phyloP scores from a whole-genome alignment of 768 basidiomycete species.

The Rhizopogon rudus region DNA sequence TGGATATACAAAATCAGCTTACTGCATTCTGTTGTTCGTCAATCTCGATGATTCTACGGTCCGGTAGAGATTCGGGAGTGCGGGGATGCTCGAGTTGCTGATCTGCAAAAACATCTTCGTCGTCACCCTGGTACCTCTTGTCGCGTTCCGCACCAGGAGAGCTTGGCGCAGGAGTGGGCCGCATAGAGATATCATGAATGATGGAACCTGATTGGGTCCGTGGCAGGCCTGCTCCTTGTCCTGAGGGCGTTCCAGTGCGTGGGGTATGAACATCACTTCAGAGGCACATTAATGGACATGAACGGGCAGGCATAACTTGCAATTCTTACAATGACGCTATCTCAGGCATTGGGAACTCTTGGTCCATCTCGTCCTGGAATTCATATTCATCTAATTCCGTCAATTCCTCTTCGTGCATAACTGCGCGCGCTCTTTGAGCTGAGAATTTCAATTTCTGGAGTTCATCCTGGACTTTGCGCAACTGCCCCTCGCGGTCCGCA shows the following conservation, averaged over 20 bases:
- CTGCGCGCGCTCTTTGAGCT: not conserved
- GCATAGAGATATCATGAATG: constrained; percentile 42
- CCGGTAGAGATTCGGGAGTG: constrained; percentile 3
- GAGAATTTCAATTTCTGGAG: not conserved
- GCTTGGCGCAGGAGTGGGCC: constrained; percentile 47
- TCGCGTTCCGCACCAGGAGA: constrained; percentile 16
- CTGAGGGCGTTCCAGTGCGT: not conserved
- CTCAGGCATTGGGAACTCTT: not conserved
- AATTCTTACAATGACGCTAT: not conserved
- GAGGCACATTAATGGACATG: not conserved
- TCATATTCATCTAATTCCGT: constrained; percentile 8
- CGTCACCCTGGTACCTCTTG: not conserved
- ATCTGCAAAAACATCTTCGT: constrained; percentile 5
- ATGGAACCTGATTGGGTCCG: constrained; percentile 45
- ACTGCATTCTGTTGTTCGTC: not conserved
- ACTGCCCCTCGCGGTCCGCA: constrained; percentile 15
- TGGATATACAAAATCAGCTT: not conserved
- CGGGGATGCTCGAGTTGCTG: not conserved
- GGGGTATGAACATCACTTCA: not conserved
- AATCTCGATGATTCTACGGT: not conserved
- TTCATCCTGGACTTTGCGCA: constrained; percentile 7
- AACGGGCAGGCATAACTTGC: not conserved
- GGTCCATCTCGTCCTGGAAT: not conserved
- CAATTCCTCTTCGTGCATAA: constrained; percentile 6
- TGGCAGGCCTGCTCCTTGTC: constrained; percentile 12